Evolutionary conservation across 805 yeast species (phyloP).

Genomic region (Isabelozyma heimii): DNA sequence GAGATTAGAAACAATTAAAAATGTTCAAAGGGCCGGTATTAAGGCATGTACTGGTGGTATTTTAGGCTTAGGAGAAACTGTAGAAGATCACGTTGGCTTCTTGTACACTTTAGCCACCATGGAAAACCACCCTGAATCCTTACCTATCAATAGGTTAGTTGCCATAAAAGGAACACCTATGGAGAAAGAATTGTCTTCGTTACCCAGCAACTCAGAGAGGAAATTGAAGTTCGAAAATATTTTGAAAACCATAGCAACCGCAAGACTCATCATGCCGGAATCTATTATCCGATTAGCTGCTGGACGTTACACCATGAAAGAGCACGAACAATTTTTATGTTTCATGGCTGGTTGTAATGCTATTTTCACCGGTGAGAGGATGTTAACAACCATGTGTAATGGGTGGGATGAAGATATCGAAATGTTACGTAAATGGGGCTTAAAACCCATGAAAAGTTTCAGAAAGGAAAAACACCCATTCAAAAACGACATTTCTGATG

Average conservation of each 20-base stretch:
- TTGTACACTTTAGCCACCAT: constrained; percentile 64
- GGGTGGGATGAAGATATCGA: constrained; percentile 81
- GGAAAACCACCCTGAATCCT: constrained; percentile 73
- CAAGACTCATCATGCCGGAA: constrained; percentile 70
- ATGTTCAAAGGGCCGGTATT: constrained; percentile 62
- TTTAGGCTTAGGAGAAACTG: constrained; percentile 73
- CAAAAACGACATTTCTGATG: background rate
- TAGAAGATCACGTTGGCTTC: constrained; percentile 68
- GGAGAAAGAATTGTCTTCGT: constrained; percentile 47
- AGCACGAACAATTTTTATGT: constrained; percentile 69
- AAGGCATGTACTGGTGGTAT: constrained; percentile 80
- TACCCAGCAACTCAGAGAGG: constrained; percentile 32
- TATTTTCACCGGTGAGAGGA: constrained; percentile 75
- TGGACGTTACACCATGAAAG: constrained; percentile 79
- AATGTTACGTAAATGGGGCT: constrained; percentile 70
- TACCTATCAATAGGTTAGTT: constrained; percentile 79
- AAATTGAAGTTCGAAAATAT: constrained; percentile 59
- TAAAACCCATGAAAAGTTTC: constrained; percentile 54
- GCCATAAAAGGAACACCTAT: constrained; percentile 79
- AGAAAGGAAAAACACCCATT: constrained; percentile 2
- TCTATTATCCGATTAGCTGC: constrained; percentile 75
- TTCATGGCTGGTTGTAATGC: constrained; percentile 80
- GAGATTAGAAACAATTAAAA: constrained; percentile 61
- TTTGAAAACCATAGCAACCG: constrained; percentile 71
- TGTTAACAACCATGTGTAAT: constrained; percentile 79